phyloP scores from a whole-genome alignment of 805 yeast species.

The Yueomyces sinensis region DNA sequence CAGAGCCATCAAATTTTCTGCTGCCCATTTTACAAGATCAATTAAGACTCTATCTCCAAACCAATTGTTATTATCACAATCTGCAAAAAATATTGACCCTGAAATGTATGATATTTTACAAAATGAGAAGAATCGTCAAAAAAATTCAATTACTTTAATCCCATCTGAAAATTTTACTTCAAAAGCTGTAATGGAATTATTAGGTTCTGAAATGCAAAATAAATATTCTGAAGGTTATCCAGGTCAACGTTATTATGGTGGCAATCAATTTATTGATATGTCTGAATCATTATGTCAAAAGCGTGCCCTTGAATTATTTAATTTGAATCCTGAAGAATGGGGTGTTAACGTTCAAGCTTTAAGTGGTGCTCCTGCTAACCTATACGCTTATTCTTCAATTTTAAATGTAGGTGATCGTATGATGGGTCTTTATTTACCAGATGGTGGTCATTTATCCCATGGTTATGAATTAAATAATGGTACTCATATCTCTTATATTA shows the following conservation, averaged over 20 bases:
- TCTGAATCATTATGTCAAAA: conserved; percentile 83
- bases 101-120: conserved; percentile 71
- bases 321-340: conserved; percentile 70
- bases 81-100: conserved; percentile 62
- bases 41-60: no score
- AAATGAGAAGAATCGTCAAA: conserved; percentile 74
- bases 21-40: no score
- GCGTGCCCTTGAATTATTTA: conserved; percentile 80
- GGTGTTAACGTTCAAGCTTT: conserved; percentile 95
- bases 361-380: conserved; percentile 94
- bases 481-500: conserved; percentile 80
- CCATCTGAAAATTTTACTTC: conserved; percentile 97
- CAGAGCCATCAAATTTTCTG: no score
- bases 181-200: conserved; percentile 82
- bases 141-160: conserved; percentile 80
- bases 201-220: conserved; percentile 95
- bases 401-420: conserved; percentile 83
- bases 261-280: conserved; percentile 87
- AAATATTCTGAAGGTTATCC: conserved; percentile 98
- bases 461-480: conserved; percentile 83
- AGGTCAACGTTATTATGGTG: conserved; percentile 96
- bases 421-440: conserved; percentile 97
- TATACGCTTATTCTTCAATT: conserved; percentile 82
- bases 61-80: conserved; percentile 39
- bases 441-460: conserved; percentile 96